A percentile compares a stretch with the other conserved stretches of the same genome.
phyloP scores from a whole-genome alignment of 2,329 filamentous ascomycete species.

The Bipolaris victoriae region DNA sequence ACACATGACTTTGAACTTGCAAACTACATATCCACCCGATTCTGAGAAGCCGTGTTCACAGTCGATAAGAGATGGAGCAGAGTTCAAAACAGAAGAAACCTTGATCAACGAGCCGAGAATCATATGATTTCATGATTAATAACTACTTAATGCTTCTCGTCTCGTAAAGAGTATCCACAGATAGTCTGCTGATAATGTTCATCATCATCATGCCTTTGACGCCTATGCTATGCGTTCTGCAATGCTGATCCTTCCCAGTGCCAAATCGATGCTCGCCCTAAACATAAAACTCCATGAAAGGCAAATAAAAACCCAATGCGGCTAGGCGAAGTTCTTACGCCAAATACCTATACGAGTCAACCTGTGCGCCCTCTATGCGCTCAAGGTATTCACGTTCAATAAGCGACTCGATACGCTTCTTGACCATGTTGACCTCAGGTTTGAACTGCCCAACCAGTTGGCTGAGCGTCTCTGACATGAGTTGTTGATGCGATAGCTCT shows the following conservation, averaged over 20 bases:
- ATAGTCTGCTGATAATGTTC: neutral
- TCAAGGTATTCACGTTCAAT: conserved; percentile 80
- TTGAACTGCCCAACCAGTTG: conserved; percentile 73
- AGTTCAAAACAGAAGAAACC: neutral
- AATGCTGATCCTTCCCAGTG: conserved; percentile 7
- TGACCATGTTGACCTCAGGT: conserved; percentile 77
- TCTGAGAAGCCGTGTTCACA: neutral
- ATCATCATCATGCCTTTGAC: conserved; percentile 1
- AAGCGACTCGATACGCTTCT: conserved; percentile 79
- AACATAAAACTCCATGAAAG: conserved; percentile 4
- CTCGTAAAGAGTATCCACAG: neutral
- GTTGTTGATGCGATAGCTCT: conserved; percentile 69
- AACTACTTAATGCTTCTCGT: neutral
- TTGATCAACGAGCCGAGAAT: neutral
- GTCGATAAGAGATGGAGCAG: neutral
- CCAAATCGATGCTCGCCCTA: conserved; percentile 3
- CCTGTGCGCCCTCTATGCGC: conserved; percentile 68
- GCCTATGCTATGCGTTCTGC: conserved; percentile 22
- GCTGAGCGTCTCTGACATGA: conserved; percentile 74
- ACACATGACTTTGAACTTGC: neutral
- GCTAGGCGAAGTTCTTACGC: conserved; percentile 57
- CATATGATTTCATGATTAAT: neutral
- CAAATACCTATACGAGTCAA: conserved; percentile 73
- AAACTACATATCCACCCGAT: neutral
- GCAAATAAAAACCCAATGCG: neutral